Percentiles rank a stretch among this genome's conserved stretches.
Conservation (phyloP, 352 stramenopile species). For the Phytopythium oedochilum region DNA sequence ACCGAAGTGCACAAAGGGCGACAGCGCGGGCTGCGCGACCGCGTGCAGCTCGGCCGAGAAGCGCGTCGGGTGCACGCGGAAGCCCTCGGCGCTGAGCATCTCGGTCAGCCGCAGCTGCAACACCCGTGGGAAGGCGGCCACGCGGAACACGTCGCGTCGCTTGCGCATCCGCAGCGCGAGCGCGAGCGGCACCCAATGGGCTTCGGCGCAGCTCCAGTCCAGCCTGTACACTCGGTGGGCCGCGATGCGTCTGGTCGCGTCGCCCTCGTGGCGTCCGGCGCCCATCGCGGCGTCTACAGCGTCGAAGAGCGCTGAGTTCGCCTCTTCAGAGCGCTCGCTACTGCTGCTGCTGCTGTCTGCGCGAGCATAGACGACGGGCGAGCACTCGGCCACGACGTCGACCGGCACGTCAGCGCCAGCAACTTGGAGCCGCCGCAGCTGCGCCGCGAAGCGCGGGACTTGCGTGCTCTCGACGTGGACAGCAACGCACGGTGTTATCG, state of each 20-base stretch:
- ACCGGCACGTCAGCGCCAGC: background rate
- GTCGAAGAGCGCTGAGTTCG: slow-evolving; percentile 3
- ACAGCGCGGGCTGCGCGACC: slow-evolving; percentile 18
- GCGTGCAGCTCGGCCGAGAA: slow-evolving; percentile 48
- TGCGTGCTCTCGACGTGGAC: slow-evolving; percentile 29
- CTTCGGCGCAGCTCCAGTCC: slow-evolving; percentile 31
- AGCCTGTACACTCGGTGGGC: slow-evolving; percentile 53
- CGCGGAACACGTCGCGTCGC: slow-evolving; percentile 11
- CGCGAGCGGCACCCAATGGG: slow-evolving; percentile 31
- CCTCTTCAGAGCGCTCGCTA: background rate
- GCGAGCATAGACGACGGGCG: slow-evolving; percentile 12
- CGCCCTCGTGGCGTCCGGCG: slow-evolving; percentile 9
- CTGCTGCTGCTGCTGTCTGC: background rate
- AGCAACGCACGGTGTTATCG: slow-evolving; percentile 12
- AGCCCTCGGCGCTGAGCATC: slow-evolving; percentile 25
- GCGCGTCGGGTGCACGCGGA: slow-evolving; percentile 29
- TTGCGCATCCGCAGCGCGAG: background rate
- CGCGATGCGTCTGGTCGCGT: slow-evolving; percentile 11
- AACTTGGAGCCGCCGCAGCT: slow-evolving; percentile 1
- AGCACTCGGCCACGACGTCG: slow-evolving; percentile 5
- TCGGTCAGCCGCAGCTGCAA: slow-evolving; percentile 29
- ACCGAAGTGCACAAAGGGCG: slow-evolving; percentile 33
- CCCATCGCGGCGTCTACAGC: slow-evolving; percentile 7
- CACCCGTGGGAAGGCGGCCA: slow-evolving; percentile 31
- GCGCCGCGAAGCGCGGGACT: slow-evolving; percentile 16